Base-by-base conservation (phyloP, 495 filamentous ascomycete species). In the Annulohypoxylon moriforme region DNA sequence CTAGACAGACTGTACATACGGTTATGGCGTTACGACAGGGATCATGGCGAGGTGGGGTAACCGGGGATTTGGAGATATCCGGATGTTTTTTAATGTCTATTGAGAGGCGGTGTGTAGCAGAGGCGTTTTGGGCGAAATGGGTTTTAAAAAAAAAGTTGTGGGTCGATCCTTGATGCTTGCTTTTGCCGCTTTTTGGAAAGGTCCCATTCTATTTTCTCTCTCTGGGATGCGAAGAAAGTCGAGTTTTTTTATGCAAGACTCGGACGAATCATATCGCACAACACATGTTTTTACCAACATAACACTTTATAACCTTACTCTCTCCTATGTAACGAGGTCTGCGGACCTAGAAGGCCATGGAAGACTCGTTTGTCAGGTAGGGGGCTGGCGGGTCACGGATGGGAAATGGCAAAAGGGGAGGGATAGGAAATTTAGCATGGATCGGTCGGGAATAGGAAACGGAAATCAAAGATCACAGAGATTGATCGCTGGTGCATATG, bases 21-120 rank as follows among this genome's bases (percentile, higher is more conserved):
- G 55, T 68, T 53, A 67, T 36, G 75, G 75, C 73, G 73, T 77
- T 77, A 68, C 65, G 60, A 68, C 60, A 68, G 22, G 46, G 57
- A 61, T 59, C 24, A 57, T 47, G 53, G 60, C 16, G 25, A 46
- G 22, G 47, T 24, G 24, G 25, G 53, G 57, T 44, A 44, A 34
- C 46, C 31, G 18, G 60, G 64, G 64, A n/a, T 56, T 49, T 68
- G 70, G 65, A 68, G 70, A 73, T 73, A 73, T 73, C 65, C 69
- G 49, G 57, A 71, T 70, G 60, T 68, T 57, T 76, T 71, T 57
- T 76, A 72, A 74, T 77, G 73, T 72, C 40, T 69, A 74, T 72
- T 74, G 68, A 25, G 36, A 14, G 46, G 49, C 42, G 58, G 63
- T 70, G 64, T 75, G 64, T 64, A 76, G 75, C 75, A 73, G 34